Percentiles rank a stretch among this genome's conserved stretches.
Conservation (phyloP, 2,329 filamentous ascomycete species). For the Fusarium irregulare region DNA sequence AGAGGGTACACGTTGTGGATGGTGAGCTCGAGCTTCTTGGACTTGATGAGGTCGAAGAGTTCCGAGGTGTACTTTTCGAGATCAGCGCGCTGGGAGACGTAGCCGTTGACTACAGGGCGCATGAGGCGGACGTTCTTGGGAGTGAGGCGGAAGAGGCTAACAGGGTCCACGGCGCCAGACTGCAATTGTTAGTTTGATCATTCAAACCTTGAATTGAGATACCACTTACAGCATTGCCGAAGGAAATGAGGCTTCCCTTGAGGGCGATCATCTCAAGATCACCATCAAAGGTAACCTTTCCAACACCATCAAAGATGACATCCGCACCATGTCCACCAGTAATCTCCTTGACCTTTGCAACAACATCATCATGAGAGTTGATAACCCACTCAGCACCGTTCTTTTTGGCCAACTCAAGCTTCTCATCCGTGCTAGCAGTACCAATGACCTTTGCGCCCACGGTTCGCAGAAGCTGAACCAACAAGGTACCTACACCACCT, state of each 20-base stretch:
- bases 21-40: slow-evolving; percentile 75
- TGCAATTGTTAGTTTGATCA: slow-evolving; percentile 40
- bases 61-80: slow-evolving; percentile 76
- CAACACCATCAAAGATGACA: slow-evolving; percentile 88
- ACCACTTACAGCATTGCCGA: slow-evolving; percentile 78
- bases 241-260: slow-evolving; percentile 82
- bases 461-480: slow-evolving; percentile 78
- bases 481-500: slow-evolving; percentile 80
- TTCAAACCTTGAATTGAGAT: neutral
- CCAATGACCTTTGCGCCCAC: slow-evolving; percentile 84
- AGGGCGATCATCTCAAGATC: slow-evolving; percentile 78
- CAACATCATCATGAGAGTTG: slow-evolving; percentile 73
- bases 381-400: slow-evolving; percentile 79
- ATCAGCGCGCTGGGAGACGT: slow-evolving; percentile 76
- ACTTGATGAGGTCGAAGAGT: slow-evolving; percentile 77
- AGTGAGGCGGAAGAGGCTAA: slow-evolving; percentile 66
- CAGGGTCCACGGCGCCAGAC: slow-evolving; percentile 79
- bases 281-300: slow-evolving; percentile 84
- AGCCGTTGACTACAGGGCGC: slow-evolving; percentile 79
- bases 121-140: slow-evolving; percentile 82
- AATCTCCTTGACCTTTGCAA: slow-evolving; percentile 71
- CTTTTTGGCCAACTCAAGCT: slow-evolving; percentile 74
- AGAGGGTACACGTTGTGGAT: slow-evolving; percentile 84
- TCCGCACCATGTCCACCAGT: slow-evolving; percentile 78
- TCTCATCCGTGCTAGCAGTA: slow-evolving; percentile 79